Conservation (phyloP, 148 eudicot species). For the Linanthus parryae region DNA sequence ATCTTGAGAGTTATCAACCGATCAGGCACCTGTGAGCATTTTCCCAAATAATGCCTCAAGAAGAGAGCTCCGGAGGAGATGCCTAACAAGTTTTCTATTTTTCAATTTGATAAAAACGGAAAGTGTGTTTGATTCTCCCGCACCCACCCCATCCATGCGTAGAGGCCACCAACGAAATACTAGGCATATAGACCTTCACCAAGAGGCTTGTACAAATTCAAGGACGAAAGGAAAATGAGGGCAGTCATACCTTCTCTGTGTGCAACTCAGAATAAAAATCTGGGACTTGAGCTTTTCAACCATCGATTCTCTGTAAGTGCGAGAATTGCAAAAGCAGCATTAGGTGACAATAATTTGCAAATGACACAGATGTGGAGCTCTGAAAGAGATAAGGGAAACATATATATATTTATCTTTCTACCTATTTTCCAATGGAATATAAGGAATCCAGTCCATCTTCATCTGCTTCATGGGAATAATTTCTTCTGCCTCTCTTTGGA, state of each 20-base stretch:
- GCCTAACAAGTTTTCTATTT: no score
- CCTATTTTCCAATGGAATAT: conserved; percentile 79
- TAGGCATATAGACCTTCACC: neutral
- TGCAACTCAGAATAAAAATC: conserved; percentile 76
- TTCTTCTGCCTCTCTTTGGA: conserved; percentile 94
- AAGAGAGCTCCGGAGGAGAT: no score
- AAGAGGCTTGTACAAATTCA: neutral
- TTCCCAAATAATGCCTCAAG: no score
- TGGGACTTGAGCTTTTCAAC: conserved; percentile 78
- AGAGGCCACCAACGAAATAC: no score
- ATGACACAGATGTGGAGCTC: no score
- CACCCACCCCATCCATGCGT: no score
- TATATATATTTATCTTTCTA: conserved; percentile 13
- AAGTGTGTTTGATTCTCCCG: no score
- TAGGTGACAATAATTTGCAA: neutral
- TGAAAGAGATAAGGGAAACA: neutral
- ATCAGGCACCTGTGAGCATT: no score
- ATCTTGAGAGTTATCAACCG: no score
- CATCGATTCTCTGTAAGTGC: conserved; percentile 44
- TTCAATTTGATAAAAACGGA: no score
- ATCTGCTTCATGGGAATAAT: conserved; percentile 90
- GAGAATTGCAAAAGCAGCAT: conserved; percentile 4
- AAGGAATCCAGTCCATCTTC: conserved; percentile 99
- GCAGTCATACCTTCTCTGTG: conserved; percentile 66
- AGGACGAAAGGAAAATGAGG: neutral